These are phyloP conservation scores for Stropharia rugosoannulata DNA, from an alignment of 768 basidiomycete genomes.

Conservation along the genomic window DNA sequence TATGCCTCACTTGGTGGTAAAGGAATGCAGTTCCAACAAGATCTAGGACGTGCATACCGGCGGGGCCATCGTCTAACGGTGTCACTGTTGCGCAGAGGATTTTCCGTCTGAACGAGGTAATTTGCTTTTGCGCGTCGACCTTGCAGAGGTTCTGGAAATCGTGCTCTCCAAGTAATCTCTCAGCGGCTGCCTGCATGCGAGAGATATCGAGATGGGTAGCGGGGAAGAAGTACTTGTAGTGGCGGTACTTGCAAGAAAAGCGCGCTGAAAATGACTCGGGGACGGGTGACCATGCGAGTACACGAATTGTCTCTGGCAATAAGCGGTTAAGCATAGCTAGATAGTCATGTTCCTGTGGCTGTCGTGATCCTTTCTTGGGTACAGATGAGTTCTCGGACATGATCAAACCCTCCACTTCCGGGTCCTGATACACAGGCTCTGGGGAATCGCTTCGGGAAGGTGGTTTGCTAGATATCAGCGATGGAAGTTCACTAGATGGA, in stretches of 20 bases:
- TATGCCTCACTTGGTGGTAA: conserved; percentile 95
- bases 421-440: background rate
- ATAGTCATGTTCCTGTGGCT: conserved; percentile 66
- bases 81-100: conserved; percentile 68
- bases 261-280: conserved; percentile 78
- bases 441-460: background rate
- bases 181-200: conserved; percentile 75
- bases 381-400: conserved; percentile 16
- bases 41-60: conserved; percentile 68
- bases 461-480: background rate
- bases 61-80: conserved; percentile 34
- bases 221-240: conserved; percentile 98
- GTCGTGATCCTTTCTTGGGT: conserved; percentile 15
- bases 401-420: conserved; percentile 36
- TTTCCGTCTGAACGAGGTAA: conserved; percentile 71
- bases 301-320: conserved; percentile 85
- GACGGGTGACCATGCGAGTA: conserved; percentile 95
- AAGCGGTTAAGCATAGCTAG: conserved; percentile 79
- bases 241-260: conserved; percentile 81
- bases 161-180: conserved; percentile 78
- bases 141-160: conserved; percentile 97
- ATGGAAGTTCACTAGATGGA: conserved; percentile 12
- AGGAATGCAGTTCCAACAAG: conserved; percentile 87
- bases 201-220: conserved; percentile 62
- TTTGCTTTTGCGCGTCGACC: conserved; percentile 88